Conservation (phyloP, 306 rosid genomes). For the Casuarina cunninghamiana region DNA sequence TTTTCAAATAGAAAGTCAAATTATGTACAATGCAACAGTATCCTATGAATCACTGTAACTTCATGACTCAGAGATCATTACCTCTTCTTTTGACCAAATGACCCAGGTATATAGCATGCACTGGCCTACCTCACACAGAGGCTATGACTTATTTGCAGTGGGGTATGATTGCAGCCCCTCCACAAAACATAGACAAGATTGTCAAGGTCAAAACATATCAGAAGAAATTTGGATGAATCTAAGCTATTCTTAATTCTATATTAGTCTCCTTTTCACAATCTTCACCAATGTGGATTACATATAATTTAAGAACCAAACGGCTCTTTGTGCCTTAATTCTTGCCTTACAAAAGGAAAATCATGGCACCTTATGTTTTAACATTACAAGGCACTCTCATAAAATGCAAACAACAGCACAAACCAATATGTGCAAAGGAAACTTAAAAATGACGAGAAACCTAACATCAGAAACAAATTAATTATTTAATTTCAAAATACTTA, state of each 20-base stretch:
- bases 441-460: background rate
- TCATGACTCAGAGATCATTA: background rate
- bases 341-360: background rate
- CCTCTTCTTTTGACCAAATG: background rate
- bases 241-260: background rate
- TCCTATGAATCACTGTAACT: background rate
- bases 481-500: slow-evolving; percentile 34
- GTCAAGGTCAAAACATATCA: background rate
- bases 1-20: background rate
- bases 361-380: background rate
- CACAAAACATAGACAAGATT: background rate
- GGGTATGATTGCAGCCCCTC: background rate
- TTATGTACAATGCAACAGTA: background rate
- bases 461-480: background rate
- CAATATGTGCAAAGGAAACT: background rate
- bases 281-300: background rate
- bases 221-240: background rate
- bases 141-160: background rate
- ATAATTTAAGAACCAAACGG: background rate
- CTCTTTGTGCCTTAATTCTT: background rate
- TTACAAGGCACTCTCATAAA: background rate
- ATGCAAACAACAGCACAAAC: background rate
- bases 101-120: background rate
- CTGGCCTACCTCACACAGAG: background rate
- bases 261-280: background rate